Percentiles rank a stretch among this genome's conserved stretches.
phyloP scores from a whole-genome alignment of 176 grass and related monocot genomes.

The Cenchrus fungigraminus region DNA sequence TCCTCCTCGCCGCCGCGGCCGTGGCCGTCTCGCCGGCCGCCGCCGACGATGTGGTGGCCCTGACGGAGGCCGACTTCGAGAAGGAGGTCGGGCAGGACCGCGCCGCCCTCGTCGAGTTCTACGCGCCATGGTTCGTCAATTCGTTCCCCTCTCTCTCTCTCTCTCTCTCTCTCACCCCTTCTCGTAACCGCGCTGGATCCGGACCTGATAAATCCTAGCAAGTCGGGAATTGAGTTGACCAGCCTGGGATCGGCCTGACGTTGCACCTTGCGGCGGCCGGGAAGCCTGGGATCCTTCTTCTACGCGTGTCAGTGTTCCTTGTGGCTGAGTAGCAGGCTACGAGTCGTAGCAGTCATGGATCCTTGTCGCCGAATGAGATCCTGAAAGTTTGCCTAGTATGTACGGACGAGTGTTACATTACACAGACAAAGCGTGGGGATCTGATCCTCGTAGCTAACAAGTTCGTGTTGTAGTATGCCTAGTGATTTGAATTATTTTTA shows the following conservation, averaged over 20 bases:
- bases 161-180: background rate
- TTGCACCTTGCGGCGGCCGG: background rate
- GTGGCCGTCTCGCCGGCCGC: constrained; percentile 32
- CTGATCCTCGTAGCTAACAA: background rate
- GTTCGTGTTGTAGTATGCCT: background rate
- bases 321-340: background rate
- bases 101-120: constrained; percentile 90
- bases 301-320: background rate
- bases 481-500: background rate
- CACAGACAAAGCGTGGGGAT: background rate
- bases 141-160: background rate
- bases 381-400: background rate
- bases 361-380: background rate
- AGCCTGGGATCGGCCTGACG: background rate
- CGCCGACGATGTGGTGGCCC: constrained; percentile 70
- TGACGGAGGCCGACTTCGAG: constrained; percentile 87
- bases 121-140: constrained; percentile 67
- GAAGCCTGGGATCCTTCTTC: constrained; percentile 15
- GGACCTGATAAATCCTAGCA: background rate
- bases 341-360: background rate
- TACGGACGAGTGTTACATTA: background rate
- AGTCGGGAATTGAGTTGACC: background rate
- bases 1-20: constrained; percentile 37
- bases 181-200: constrained; percentile 25
- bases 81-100: constrained; percentile 93